A percentile compares a stretch with the other conserved stretches of the same genome.
Evolutionary conservation across 2,329 filamentous ascomycete genomes (phyloP).

Genomic region (Epichloe scottii): DNA sequence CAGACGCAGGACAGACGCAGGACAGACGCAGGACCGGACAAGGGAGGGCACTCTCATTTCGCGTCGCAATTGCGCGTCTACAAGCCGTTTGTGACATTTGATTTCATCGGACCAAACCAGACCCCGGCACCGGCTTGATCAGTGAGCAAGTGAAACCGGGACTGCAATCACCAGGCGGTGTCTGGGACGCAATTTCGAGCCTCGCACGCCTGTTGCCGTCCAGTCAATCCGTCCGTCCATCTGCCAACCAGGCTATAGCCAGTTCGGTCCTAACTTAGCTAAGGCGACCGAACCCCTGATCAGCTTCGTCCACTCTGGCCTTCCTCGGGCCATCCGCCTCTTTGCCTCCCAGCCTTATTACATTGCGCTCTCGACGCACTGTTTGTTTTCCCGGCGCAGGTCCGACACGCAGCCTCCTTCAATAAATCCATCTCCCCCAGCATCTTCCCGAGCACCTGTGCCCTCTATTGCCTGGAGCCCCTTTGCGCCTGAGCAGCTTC

Average conservation of each 20-base stretch:
- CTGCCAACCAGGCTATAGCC: conserved; percentile 2
- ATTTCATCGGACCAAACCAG: too few relatives aligned
- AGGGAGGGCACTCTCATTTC: background rate
- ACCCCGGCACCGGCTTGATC: background rate
- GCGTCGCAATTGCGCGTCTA: background rate
- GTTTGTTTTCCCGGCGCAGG: conserved; percentile 2
- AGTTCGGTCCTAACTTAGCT: conserved; percentile 4
- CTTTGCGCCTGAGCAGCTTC: conserved; percentile 7
- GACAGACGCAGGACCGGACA: background rate
- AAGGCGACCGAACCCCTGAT: conserved; percentile 3
- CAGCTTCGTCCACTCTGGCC: conserved; percentile 5
- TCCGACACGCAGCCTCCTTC: conserved; percentile 2
- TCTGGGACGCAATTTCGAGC: conserved; percentile 2
- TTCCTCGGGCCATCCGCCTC: conserved; percentile 3
- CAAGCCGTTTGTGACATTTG: background rate
- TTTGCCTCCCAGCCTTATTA: background rate
- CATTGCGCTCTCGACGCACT: conserved; percentile 3
- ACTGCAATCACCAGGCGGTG: background rate
- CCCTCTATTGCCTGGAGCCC: background rate
- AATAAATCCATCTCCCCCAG: background rate
- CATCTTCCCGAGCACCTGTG: background rate
- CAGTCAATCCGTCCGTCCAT: background rate
- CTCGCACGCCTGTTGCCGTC: background rate
- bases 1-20: background rate
- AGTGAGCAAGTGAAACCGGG: too few relatives aligned